phyloP scores from a whole-genome alignment of 2,329 filamentous ascomycete genomes.

The Penicillium crustosum region DNA sequence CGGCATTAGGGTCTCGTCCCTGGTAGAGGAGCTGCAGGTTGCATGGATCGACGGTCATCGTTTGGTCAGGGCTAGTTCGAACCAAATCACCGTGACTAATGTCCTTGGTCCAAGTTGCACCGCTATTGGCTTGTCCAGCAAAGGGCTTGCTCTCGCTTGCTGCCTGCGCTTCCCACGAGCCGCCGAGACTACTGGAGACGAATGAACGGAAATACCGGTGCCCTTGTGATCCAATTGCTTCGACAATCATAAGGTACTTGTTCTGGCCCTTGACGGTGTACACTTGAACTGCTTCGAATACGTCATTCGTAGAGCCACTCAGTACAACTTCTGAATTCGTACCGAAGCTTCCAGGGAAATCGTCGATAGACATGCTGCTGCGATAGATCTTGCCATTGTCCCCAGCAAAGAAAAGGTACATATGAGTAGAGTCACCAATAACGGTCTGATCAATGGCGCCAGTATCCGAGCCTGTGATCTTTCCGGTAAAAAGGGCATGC shows the following conservation, averaged over 20 bases:
- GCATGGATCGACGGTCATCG: constrained; percentile 62
- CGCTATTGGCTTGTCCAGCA: constrained; percentile 64
- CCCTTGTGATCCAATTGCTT: constrained; percentile 57
- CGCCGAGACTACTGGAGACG: constrained; percentile 57
- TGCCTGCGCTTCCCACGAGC: constrained; percentile 60
- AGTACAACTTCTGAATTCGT: constrained; percentile 51
- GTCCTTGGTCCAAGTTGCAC: constrained; percentile 64
- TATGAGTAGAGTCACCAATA: constrained; percentile 60
- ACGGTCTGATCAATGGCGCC: constrained; percentile 63
- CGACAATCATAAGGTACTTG: constrained; percentile 67
- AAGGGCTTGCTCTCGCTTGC: constrained; percentile 58
- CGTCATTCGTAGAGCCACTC: constrained; percentile 55
- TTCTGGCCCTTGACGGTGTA: constrained; percentile 58
- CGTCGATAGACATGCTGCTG: constrained; percentile 60
- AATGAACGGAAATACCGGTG: constrained; percentile 65
- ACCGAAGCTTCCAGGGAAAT: constrained; percentile 64
- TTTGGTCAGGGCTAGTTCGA: constrained; percentile 59
- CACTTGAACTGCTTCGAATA: constrained; percentile 67
- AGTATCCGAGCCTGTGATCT: constrained; percentile 51
- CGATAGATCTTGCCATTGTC: constrained; percentile 69
- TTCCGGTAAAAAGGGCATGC: constrained; percentile 58
- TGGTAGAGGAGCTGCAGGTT: constrained; percentile 66
- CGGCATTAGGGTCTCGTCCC: constrained; percentile 48
- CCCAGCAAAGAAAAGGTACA: constrained; percentile 68
- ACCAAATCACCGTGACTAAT: constrained; percentile 66